Base-by-base conservation (phyloP, 148 eudicot species). In the Rhododendron ferrugineum region DNA sequence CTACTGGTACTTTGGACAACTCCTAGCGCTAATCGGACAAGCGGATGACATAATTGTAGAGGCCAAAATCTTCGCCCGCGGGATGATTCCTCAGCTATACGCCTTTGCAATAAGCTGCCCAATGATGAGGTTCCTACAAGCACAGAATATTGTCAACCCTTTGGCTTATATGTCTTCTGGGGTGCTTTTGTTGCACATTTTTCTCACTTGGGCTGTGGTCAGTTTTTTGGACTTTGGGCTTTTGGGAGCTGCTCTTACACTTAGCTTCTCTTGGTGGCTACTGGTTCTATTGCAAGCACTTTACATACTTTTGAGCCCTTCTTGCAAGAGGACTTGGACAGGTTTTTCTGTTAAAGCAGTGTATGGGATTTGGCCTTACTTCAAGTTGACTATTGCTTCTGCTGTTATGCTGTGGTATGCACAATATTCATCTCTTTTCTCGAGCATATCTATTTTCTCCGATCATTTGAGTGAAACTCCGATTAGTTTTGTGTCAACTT, bases 91-190 rank as follows among this genome's bases (percentile, higher is more conserved):
- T 0, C 93, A 91, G 18, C 84, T 93, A 2, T 93, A 93, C 44
- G 93, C 94, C 32, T 93, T 91, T 78, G 90, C 93, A 0, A 90
- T 93, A 30, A 86, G 88, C 18, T 93, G 91, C 74, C 93, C 95
- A 0, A 79, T 89, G 88, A 89, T 89, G 64, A 90, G 92, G 84
- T 90, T 91, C 70, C 92, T 91, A 1, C 92, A 91, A 52, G 92
- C 94, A 6, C 93, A 92, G 77, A 92, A 92, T 79, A 90, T 92
- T 44, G 94, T 92, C 32, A 92, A 92, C 88, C 94, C 94, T 50
- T 70, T 92, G 62, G 93, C 94, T 3, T 90, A 83, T 66, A 91
- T 92, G 82, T 87, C 94, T 1, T 84, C 88, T 14, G 90, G 89
- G 76, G 93, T 91, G 14, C 89, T 92, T 52, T 34, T 86, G 4